A percentile compares a stretch with the other conserved stretches of the same genome.
Evolutionary conservation across 1,284 basidiomycete species (phyloP).

Genomic region (Takashimella koratensis): DNA sequence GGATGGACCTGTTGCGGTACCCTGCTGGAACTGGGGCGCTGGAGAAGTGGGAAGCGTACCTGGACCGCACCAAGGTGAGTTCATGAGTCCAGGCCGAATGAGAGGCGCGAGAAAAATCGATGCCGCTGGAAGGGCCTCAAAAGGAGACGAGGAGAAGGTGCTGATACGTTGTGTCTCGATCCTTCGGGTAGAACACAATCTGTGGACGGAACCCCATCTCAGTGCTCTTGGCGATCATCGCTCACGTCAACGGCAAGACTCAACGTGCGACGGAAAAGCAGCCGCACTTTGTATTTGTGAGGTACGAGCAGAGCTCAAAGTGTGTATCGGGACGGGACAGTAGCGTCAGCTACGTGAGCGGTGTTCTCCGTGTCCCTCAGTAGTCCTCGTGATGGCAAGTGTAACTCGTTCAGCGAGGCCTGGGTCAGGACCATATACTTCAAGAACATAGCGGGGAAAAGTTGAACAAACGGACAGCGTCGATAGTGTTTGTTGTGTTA

Average conservation of each 20-base stretch:
- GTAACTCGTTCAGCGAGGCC: too few relatives aligned
- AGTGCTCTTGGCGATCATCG: conserved; percentile 74
- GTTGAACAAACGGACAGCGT: neutral
- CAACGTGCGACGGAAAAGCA: conserved; percentile 11
- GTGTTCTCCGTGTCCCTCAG: conserved; percentile 23
- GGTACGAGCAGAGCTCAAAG: conserved; percentile 86
- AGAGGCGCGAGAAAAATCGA: neutral
- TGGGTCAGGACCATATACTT: too few relatives aligned
- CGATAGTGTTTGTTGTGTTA: neutral
- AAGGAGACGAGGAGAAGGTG: neutral
- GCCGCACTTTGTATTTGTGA: conserved; percentile 62
- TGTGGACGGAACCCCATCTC: conserved; percentile 96
- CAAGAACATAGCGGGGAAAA: too few relatives aligned
- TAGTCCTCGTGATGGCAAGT: too few relatives aligned
- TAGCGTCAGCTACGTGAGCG: conserved; percentile 94
- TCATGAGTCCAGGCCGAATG: too few relatives aligned
- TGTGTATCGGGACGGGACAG: conserved; percentile 68
- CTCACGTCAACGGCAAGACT: conserved; percentile 53
- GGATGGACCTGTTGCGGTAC: conserved; percentile 33
- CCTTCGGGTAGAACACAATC: conserved; percentile 80
- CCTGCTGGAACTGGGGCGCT: conserved; percentile 55
- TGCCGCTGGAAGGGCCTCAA: too few relatives aligned
- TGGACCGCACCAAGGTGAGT: conserved; percentile 61
- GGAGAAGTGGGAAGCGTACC: conserved; percentile 66
- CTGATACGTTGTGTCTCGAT: neutral